phyloP scores from a whole-genome alignment of 768 basidiomycete genomes.

The Postia placenta region DNA sequence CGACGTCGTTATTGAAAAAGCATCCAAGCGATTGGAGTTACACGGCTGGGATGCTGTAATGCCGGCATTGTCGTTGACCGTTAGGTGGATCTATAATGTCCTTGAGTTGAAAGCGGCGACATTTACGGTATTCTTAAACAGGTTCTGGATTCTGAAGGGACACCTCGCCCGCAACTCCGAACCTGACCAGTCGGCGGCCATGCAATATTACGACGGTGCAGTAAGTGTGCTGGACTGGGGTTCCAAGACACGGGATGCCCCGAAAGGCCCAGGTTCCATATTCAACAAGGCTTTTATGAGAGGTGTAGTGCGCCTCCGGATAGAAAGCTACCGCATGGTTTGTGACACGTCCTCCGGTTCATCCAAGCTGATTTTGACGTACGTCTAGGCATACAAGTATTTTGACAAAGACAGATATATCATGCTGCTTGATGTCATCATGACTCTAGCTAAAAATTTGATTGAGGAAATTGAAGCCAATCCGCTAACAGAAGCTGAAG shows the following conservation, averaged over 20 bases:
- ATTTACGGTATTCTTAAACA: not conserved
- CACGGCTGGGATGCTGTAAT: conserved; percentile 25
- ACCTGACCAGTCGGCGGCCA: not conserved
- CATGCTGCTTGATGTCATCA: not conserved
- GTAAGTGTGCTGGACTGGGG: conserved; percentile 17
- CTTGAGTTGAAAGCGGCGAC: not conserved
- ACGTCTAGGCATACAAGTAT: not conserved
- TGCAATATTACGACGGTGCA: conserved; percentile 10
- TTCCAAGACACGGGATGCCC: conserved; percentile 29
- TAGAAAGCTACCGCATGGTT: conserved; percentile 28
- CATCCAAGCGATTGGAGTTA: conserved; percentile 18
- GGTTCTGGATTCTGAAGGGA: not conserved
- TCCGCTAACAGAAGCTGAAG: not conserved
- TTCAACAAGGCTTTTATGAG: conserved; percentile 36
- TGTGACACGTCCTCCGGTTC: too few relatives aligned
- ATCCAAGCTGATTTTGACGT: not conserved
- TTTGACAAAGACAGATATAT: not conserved
- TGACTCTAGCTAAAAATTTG: not conserved
- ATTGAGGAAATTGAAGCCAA: conserved; percentile 1
- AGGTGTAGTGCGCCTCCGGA: conserved; percentile 29
- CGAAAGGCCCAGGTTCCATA: conserved; percentile 29
- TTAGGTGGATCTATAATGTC: conserved; percentile 6
- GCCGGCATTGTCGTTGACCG: conserved; percentile 9
- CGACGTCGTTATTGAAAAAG: conserved; percentile 27
- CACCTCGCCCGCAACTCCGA: not conserved